Base-by-base conservation (phyloP, 2,329 filamentous ascomycete genomes). In the Aspergillus brasiliensis region DNA sequence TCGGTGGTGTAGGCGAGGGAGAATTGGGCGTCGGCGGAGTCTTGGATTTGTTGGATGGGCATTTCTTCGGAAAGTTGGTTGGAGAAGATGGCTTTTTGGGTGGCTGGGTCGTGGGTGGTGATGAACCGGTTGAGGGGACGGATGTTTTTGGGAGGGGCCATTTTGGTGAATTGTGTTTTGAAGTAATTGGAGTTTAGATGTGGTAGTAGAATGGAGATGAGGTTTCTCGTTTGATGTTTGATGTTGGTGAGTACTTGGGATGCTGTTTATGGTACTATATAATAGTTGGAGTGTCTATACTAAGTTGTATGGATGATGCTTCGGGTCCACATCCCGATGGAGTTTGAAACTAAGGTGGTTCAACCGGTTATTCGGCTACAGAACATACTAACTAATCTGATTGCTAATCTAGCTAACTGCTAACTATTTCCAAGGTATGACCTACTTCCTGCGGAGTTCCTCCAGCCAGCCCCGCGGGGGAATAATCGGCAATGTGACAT, bases 1-100 rank as follows among this genome's bases (percentile, higher is more conserved):
- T 78, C 76, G 4, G 83, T 81, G 7, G 80, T 78, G 70, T 84
- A 85, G 59, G 75, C 76, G 31, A 84, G 78, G 28, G 75, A 77
- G 65, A 84, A 84, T 15, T 73, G 75, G 34, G 82, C 78, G 40
- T 79, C 78, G 40, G 82, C 78, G 42, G 79, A 78, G 62, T 81
- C 78, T 62, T 61, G 53, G 8, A 71, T 64, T 15, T 65, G 56
- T 13, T 62, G 55, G 2, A 71, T 59, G 1, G 63, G 62, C 64
- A 67, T 64, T 1, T 42, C 19, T n/a, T 66, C 64, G 1, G 73
- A 60, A 31, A 76, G 59, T 15, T 64, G 57, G 21, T 51, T 59
- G 28, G 71, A 73, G 65, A 79, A 76, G 51, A 78, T 65, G 25
- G 77, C 74, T 37, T 70, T 62, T 25, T 76, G 75, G 11, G 64